These are phyloP conservation scores for Lachnellula arida DNA, from an alignment of 2,329 filamentous ascomycete genomes.

Conservation along the genomic window DNA sequence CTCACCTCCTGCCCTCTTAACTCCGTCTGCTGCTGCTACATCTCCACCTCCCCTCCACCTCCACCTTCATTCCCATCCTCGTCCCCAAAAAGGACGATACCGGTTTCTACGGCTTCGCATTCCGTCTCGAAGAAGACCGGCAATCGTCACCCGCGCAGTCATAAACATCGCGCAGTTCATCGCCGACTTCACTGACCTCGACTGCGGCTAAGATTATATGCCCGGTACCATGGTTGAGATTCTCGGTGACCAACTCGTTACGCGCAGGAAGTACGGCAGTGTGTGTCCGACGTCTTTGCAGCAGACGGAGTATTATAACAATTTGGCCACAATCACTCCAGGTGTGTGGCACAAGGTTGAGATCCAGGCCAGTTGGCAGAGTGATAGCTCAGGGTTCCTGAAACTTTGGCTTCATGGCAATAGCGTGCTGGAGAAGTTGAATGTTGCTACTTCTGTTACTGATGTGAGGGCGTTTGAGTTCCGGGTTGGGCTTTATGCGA, in stretches of 20 bases:
- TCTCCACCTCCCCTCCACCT: no score
- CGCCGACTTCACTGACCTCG: constrained; percentile 40
- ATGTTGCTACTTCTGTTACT: constrained; percentile 41
- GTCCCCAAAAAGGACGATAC: constrained; percentile 41
- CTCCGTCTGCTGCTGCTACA: no score
- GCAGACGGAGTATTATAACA: constrained; percentile 29
- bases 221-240: constrained; percentile 46
- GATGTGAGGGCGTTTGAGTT: constrained; percentile 43
- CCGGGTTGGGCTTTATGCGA: constrained; percentile 45
- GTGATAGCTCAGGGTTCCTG: constrained; percentile 40
- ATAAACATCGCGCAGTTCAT: constrained; percentile 50
- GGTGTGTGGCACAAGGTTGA: constrained; percentile 44
- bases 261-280: constrained; percentile 39
- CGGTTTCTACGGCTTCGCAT: constrained; percentile 47
- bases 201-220: constrained; percentile 44
- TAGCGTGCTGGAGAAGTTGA: constrained; percentile 38
- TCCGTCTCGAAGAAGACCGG: constrained; percentile 44
- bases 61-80: no score
- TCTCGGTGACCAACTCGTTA: constrained; percentile 38
- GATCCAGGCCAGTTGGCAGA: constrained; percentile 43
- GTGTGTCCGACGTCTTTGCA: constrained; percentile 32
- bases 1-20: no score
- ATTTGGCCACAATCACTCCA: constrained; percentile 36
- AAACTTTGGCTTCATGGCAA: constrained; percentile 44
- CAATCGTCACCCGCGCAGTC: constrained; percentile 39